These are phyloP conservation scores for Akanthomyces muscarius DNA, from an alignment of 2,329 filamentous ascomycete genomes.

Conservation along the genomic window DNA sequence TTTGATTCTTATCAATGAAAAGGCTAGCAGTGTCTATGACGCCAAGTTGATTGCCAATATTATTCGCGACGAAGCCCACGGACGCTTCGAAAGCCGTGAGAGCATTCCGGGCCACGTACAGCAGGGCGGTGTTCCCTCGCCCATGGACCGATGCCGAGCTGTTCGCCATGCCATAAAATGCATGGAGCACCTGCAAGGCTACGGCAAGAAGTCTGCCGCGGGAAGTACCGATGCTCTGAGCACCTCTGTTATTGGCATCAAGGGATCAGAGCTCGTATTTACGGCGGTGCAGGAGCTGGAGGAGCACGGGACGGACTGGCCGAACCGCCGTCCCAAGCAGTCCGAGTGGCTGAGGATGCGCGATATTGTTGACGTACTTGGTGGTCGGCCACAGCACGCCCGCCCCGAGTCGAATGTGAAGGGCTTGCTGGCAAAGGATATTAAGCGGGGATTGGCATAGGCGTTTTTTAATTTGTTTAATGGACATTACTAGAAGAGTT, in stretches of 20 bases:
- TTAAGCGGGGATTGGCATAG: conserved; percentile 47
- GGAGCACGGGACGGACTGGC: conserved; percentile 86
- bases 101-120: conserved; percentile 93
- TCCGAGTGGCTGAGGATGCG: conserved; percentile 84
- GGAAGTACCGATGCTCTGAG: conserved; percentile 58
- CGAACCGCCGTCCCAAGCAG: conserved; percentile 74
- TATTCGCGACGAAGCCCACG: conserved; percentile 88
- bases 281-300: conserved; percentile 77
- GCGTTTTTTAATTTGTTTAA: background rate
- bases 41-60: conserved; percentile 94
- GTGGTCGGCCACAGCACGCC: conserved; percentile 60
- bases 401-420: conserved; percentile 46
- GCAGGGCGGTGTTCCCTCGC: conserved; percentile 85
- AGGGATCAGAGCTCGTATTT: conserved; percentile 86
- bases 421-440: conserved; percentile 56
- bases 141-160: conserved; percentile 93
- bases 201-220: conserved; percentile 50
- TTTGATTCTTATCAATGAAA: conserved; percentile 94
- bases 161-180: conserved; percentile 91
- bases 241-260: conserved; percentile 83
- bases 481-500: background rate
- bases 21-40: conserved; percentile 82
- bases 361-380: conserved; percentile 77
- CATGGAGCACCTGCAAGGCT: conserved; percentile 84
- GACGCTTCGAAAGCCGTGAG: conserved; percentile 86